Evolutionary conservation across 2,329 filamentous ascomycete species (phyloP), one percentile per base, ranked within the genome.

Genomic region (Helminthosporium solani): DNA sequence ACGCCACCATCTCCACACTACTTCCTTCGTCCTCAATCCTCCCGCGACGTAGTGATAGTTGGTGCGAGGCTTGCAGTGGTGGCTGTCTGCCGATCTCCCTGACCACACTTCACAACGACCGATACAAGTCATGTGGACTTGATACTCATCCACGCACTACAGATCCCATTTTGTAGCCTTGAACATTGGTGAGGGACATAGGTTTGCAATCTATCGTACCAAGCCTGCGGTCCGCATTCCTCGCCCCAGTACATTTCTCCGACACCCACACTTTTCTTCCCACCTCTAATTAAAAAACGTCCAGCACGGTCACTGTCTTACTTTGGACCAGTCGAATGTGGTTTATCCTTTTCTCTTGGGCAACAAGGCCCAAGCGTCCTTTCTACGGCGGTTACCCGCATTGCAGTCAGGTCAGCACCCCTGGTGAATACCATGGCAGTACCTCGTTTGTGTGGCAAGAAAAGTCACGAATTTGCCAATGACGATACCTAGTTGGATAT

Each of bases 111-210:
- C 25, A 50, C 44, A 51, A 58, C 56, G 57, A 58, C 52, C 55
- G 51, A 43, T 52, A 56, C 46, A 46, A 57, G 54, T 60, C 56
- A 63, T 61, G 56, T 61, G 55, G 54, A 52, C 45, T 53, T 33
- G 30, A 41, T 49, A 50, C 49, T 52, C 44, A 49, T 48, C 38
- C 31, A 42, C 34, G 49, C 47, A 57, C 7, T 31, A 31, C 28
- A 6, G 28, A 31, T 12, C 9, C 25, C 12, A 7, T 27, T n/a
- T 51, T 46, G 54, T 53, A 56, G 51, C 46, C 47, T 54, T 49
- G 56, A 54, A 50, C 57, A 50, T 60, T 53, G 40, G 40, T 47
- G 45, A 44, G 48, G 52, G 50, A 50, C 49, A 57, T 57, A 34
- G 41, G 53, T 48, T n/a, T n/a, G n/a, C n/a, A 47, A 48, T 47